Base-by-base conservation (phyloP, 768 basidiomycete species). In the Tylopilus vinaceipallidus region DNA sequence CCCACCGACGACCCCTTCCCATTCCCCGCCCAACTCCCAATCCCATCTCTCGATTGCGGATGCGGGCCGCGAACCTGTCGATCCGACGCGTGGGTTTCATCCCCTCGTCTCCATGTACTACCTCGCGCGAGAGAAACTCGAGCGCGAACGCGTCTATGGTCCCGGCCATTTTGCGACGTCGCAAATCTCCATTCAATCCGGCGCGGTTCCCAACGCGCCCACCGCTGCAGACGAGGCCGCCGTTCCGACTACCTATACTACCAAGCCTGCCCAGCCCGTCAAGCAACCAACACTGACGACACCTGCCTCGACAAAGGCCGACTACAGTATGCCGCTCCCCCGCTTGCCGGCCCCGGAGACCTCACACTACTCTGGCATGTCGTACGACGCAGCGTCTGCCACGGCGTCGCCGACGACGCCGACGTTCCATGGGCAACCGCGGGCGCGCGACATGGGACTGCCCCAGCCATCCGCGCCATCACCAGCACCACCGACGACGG, bases 31-130 rank as follows among this genome's bases (percentile, higher is more conserved):
- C 16, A 74, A 71, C 43, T 86, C 83, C 3, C 80, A 78, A 54
- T 77, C 79, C 1, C 77, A 80, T 42, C 71, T 83, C 6, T 75
- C 78, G 22, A 71, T 81, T 45, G 57, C 64, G 22, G 80, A 82
- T 66, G 52, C 68, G 12, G 67, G 74, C 45, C 77, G 74, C 50
- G 73, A 84, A 52, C 78, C 76, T 11, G 55, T 74, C 54, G 95
- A 99, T 63, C 95, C 95, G 5, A 95, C 92, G 13, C 75, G 81
- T 46, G 97, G 94, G 2, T 99, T 92, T 73, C 93, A 98, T 65
- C 95, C 93, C 0, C 78, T 99, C 23, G 80, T 98, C 39, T 92
- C 94, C 26, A 98, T 99, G 72, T 99, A 99, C 68, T 98, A 85
- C 73, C 82, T 99, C 17, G 90, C 95, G 5, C 77, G 91, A 45